Conservation (phyloP, 2,329 filamentous ascomycete species). For the Pseudomassariella vexata region DNA sequence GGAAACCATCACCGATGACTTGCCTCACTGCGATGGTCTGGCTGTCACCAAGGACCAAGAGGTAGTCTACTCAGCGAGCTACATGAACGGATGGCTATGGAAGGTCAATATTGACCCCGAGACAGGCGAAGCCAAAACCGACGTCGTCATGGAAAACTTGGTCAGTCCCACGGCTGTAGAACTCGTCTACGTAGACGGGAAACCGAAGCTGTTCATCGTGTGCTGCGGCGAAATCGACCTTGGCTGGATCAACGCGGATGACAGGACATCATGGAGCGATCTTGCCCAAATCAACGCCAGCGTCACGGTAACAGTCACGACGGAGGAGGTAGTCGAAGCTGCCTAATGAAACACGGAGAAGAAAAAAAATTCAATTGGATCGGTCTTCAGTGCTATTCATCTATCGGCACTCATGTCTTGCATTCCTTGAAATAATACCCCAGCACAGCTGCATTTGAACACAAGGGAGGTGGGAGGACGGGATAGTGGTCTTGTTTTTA, state of each 20-base stretch:
- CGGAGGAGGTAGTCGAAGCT: constrained; percentile 4
- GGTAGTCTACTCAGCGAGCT: constrained; percentile 19
- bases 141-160: constrained; percentile 1
- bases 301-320: constrained; percentile 15
- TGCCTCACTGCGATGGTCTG: constrained; percentile 23
- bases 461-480: no score
- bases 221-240: constrained; percentile 25
- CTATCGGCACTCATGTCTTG: no score
- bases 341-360: no score
- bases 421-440: no score
- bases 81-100: constrained; percentile 12
- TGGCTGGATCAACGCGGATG: constrained; percentile 20
- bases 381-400: no score
- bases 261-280: constrained; percentile 17
- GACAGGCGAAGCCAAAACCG: not conserved
- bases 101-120: constrained; percentile 6
- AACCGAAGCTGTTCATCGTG: constrained; percentile 20
- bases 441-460: no score
- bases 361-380: no score
- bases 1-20: constrained; percentile 15
- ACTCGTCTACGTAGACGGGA: constrained; percentile 8
- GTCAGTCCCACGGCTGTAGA: constrained; percentile 3
- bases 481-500: no score
- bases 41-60: constrained; percentile 15
- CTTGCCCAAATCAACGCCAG: constrained; percentile 19